Percentiles rank a stretch among this genome's conserved stretches.
Conservation (phyloP, 371 early-diverging fungal genomes). For the Haplosporangium sp. region DNA sequence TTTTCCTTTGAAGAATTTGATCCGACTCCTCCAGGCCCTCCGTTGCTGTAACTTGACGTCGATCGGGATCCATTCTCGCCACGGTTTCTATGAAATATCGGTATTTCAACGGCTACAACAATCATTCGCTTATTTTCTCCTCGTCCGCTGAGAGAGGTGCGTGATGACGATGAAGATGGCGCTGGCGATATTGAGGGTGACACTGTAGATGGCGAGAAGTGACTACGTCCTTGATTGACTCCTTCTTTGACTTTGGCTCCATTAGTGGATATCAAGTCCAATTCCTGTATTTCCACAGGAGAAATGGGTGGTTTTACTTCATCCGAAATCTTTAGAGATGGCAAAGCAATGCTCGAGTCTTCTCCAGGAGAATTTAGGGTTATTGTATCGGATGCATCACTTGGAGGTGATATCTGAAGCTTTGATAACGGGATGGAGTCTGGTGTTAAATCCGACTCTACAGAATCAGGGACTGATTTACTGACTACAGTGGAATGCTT, state of each 20-base stretch:
- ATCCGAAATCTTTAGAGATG: no score
- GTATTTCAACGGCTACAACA: neutral
- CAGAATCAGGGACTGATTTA: no score
- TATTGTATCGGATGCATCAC: neutral
- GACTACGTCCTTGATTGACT: neutral
- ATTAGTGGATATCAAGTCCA: no score
- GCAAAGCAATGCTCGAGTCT: neutral
- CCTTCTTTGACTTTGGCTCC: neutral
- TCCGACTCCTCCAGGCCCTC: no score
- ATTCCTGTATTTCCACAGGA: no score
- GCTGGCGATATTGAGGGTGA: neutral
- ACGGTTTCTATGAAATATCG: neutral
- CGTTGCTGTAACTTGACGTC: no score
- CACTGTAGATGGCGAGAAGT: neutral
- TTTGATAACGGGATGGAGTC: neutral
- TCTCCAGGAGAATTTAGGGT: neutral
- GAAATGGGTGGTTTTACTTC: no score
- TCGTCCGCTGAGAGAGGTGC: neutral
- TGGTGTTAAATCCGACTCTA: neutral
- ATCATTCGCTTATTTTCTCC: neutral
- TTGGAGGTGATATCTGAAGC: conserved; percentile 1
- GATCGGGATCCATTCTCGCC: neutral
- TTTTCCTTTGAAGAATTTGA: no score
- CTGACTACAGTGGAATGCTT: no score
- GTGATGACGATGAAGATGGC: neutral